Percentiles rank a stretch among this genome's conserved stretches.
These are phyloP conservation scores for Rhizopogon vesiculosus DNA, from an alignment of 768 basidiomycete species.

Conservation along the genomic window DNA sequence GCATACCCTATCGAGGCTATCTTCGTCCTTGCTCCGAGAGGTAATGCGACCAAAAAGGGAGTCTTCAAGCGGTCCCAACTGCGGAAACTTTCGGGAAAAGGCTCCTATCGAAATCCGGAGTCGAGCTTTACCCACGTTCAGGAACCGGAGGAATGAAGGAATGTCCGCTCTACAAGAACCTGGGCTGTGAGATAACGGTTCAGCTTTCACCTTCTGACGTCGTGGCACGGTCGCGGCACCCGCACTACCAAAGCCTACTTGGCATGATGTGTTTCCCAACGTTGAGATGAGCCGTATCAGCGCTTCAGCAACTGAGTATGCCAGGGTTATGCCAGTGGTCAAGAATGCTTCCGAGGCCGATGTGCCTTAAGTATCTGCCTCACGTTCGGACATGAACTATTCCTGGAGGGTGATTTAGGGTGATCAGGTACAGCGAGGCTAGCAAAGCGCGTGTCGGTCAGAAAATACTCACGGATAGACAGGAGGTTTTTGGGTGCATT, in stretches of 20 bases:
- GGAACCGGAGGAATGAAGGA: not conserved
- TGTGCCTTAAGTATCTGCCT: constrained; percentile 4
- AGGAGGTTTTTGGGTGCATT: not conserved
- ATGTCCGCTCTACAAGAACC: not conserved
- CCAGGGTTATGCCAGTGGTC: not conserved
- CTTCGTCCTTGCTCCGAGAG: not conserved
- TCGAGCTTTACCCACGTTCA: not conserved
- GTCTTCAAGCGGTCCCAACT: not conserved
- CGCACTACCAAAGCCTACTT: not conserved
- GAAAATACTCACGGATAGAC: not conserved
- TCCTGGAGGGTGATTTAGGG: not conserved
- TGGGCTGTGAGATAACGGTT: not conserved
- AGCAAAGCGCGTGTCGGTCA: not conserved
- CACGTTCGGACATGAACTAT: not conserved
- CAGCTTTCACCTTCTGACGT: not conserved
- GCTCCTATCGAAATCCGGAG: not conserved
- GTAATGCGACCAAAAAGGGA: not conserved
- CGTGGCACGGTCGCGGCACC: not conserved
- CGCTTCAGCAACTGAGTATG: not conserved
- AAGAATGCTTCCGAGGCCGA: not conserved
- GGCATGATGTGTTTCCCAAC: not conserved
- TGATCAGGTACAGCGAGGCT: constrained; percentile 1
- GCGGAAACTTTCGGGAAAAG: not conserved
- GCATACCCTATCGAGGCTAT: not conserved
- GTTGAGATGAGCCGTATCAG: too few relatives aligned